Evolutionary conservation across 805 yeast genomes (phyloP).

Genomic region (Hanseniaspora nectarophila): DNA sequence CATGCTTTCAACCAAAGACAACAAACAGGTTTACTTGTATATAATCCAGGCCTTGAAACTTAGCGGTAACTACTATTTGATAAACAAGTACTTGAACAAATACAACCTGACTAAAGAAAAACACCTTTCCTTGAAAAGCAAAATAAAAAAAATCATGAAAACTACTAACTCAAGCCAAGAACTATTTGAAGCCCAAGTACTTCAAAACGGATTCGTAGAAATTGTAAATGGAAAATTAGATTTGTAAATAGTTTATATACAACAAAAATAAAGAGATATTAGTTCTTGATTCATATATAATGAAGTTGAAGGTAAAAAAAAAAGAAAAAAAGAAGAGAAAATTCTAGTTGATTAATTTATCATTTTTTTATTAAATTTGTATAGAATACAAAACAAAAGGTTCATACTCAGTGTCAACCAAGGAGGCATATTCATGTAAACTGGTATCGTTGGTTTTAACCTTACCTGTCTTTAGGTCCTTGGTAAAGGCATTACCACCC

Average conservation of each 20-base stretch:
- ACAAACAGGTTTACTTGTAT: neutral
- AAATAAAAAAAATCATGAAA: neutral
- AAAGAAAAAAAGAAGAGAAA: neutral
- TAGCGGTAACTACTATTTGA: constrained; percentile 8
- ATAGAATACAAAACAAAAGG: constrained; percentile 78
- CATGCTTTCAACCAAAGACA: neutral
- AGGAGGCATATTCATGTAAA: constrained; percentile 75
- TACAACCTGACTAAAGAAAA: neutral
- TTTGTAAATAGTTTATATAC: constrained; percentile 1
- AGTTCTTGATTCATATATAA: neutral
- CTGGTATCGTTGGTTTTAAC: constrained; percentile 46
- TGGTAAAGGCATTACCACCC: constrained; percentile 77
- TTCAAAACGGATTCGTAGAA: constrained; percentile 8
- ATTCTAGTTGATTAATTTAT: constrained; percentile 17
- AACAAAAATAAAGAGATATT: too few relatives aligned
- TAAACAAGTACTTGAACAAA: neutral
- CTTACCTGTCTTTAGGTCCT: constrained; percentile 49
- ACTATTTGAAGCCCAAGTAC: neutral
- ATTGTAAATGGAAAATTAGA: constrained; percentile 4
- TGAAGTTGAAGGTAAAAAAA: neutral
- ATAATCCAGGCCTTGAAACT: neutral
- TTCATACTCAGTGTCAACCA: constrained; percentile 91
- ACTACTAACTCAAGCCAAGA: neutral
- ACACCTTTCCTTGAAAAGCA: neutral
- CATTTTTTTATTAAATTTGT: constrained; percentile 14